Conservation (phyloP, 345 rosid genomes). For the Hibiscus syriacus region DNA sequence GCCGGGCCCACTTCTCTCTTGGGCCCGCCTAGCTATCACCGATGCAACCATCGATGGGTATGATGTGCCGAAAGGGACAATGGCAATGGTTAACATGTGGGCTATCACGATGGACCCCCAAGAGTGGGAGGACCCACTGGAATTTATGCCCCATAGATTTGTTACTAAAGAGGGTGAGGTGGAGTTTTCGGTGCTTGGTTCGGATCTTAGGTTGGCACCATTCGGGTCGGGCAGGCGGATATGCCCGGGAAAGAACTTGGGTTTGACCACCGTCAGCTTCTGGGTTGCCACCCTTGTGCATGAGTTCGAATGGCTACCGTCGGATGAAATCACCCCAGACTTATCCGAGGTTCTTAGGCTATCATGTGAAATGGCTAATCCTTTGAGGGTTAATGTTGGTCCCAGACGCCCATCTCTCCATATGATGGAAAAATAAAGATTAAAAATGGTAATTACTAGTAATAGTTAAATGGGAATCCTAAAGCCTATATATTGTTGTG, state of each 20-base stretch:
- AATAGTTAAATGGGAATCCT: too few species aligned
- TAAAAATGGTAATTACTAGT: too few species aligned
- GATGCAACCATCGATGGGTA: slow-evolving; percentile 63
- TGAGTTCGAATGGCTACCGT: slow-evolving; percentile 54
- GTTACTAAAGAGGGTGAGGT: slow-evolving; percentile 28
- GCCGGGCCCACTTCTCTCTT: slow-evolving; percentile 84
- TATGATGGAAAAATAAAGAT: too few species aligned
- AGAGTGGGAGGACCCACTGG: slow-evolving; percentile 60
- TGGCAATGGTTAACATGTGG: slow-evolving; percentile 97
- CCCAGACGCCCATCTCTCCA: too few species aligned
- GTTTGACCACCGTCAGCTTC: too few species aligned
- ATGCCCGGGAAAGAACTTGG: slow-evolving; percentile 75
- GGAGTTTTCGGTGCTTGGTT: slow-evolving; percentile 68
- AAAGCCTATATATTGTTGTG: too few species aligned
- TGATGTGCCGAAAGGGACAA: slow-evolving; percentile 75
- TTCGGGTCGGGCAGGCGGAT: slow-evolving; percentile 80
- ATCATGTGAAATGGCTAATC: slow-evolving; percentile 80
- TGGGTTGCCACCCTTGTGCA: too few species aligned
- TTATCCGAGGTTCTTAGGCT: slow-evolving; percentile 60
- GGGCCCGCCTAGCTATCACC: slow-evolving; percentile 79
- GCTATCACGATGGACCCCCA: slow-evolving; percentile 74
- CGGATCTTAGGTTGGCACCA: slow-evolving; percentile 78
- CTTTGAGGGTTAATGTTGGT: slow-evolving; percentile 36
- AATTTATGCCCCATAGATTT: slow-evolving; percentile 59
- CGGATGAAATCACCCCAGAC: slow-evolving; percentile 34